Percentiles rank a stretch among this genome's conserved stretches.
Evolutionary conservation across 179 eudicot species (phyloP).

Genomic region (Sideroxylon spinosum): DNA sequence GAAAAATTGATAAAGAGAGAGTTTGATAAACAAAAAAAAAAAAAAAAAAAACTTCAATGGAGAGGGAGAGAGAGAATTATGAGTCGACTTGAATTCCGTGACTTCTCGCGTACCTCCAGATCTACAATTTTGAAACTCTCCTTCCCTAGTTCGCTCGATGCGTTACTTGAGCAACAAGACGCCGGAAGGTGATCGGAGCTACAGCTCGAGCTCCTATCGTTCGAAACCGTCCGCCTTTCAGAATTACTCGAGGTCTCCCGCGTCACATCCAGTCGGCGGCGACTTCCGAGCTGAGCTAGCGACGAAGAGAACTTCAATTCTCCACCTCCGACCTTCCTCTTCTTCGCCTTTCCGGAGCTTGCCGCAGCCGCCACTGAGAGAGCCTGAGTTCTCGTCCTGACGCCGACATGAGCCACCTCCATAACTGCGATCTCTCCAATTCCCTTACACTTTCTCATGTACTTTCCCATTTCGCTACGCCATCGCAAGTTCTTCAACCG

Average conservation of each 20-base stretch:
- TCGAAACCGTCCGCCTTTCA: slow-evolving; percentile 11
- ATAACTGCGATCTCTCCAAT: slow-evolving; percentile 28
- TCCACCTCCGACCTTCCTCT: slow-evolving; percentile 21
- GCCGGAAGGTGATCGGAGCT: slow-evolving; percentile 24
- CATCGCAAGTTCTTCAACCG: not conserved
- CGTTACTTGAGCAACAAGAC: slow-evolving; percentile 53
- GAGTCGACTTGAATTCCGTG: not conserved
- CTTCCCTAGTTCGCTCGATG: slow-evolving; percentile 23
- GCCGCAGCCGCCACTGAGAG: slow-evolving; percentile 27
- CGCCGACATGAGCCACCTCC: slow-evolving; percentile 28
- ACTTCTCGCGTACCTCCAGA: slow-evolving; percentile 42
- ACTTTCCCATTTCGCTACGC: slow-evolving; percentile 34
- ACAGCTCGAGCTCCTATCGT: slow-evolving; percentile 19
- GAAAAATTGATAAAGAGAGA: not conserved
- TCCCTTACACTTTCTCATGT: slow-evolving; percentile 35
- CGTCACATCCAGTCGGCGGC: slow-evolving; percentile 23
- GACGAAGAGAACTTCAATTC: slow-evolving; percentile 29
- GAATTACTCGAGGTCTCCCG: slow-evolving; percentile 16
- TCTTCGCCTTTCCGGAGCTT: slow-evolving; percentile 18
- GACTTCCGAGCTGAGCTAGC: slow-evolving; percentile 26
- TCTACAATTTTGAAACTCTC: slow-evolving; percentile 26
- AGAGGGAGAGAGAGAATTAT: not conserved
- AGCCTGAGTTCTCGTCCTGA: slow-evolving; percentile 35
- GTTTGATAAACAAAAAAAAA: not conserved
- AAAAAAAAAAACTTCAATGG: not conserved